Evolutionary conservation across 1,139 yeast species (phyloP).

Genomic region (Yamadazyma mexicana): DNA sequence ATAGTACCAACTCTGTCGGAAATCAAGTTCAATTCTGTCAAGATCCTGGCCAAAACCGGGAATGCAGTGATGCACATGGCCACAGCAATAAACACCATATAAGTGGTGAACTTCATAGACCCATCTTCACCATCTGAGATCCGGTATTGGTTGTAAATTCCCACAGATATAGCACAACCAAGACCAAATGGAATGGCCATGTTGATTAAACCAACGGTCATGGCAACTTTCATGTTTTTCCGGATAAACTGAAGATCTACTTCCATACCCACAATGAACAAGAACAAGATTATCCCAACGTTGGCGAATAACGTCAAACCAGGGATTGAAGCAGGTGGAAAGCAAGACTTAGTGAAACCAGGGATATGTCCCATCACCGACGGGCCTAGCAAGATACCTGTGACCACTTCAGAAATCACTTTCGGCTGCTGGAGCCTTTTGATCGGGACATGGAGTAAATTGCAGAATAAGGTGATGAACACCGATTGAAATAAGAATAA

Average conservation of each 20-base stretch:
- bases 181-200: conserved; percentile 77
- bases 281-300: conserved; percentile 67
- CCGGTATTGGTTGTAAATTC: conserved; percentile 59
- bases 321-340: conserved; percentile 62
- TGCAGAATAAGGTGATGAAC: conserved; percentile 54
- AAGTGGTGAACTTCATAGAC: conserved; percentile 62
- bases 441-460: conserved; percentile 58
- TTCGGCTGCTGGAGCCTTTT: conserved; percentile 66
- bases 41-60: conserved; percentile 77
- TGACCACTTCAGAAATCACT: conserved; percentile 75
- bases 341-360: conserved; percentile 59
- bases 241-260: conserved; percentile 66
- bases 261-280: conserved; percentile 76
- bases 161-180: conserved; percentile 70
- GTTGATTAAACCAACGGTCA: conserved; percentile 65
- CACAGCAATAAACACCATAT: conserved; percentile 74
- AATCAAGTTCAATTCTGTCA: conserved; percentile 68
- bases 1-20: conserved; percentile 77
- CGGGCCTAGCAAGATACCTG: conserved; percentile 74
- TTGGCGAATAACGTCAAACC: conserved; percentile 69
- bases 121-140: conserved; percentile 23
- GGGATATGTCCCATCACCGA: conserved; percentile 70
- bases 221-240: conserved; percentile 58
- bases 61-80: conserved; percentile 83
- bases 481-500: conserved; percentile 61